Evolutionary conservation across 768 basidiomycete species (phyloP).

Genomic region (Phanerochaete sordida): DNA sequence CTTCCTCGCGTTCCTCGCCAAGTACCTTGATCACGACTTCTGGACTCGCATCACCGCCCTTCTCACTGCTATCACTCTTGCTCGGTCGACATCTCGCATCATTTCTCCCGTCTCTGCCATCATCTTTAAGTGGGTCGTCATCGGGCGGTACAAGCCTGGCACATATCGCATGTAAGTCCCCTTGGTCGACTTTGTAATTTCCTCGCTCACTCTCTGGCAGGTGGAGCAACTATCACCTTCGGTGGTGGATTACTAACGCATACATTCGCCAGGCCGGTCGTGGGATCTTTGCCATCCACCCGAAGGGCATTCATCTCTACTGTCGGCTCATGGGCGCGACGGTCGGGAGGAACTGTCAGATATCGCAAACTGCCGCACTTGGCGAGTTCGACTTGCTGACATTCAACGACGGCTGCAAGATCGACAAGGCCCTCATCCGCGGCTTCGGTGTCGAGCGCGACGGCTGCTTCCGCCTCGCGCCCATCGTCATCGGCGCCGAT

Average conservation of each 20-base stretch:
- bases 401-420: conserved; percentile 38
- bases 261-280: conserved; percentile 36
- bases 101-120: conserved; percentile 38
- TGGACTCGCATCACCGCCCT: conserved; percentile 34
- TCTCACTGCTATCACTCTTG: conserved; percentile 31
- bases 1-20: conserved; percentile 32
- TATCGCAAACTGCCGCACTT: conserved; percentile 34
- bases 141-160: conserved; percentile 35
- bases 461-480: conserved; percentile 39
- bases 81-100: conserved; percentile 31
- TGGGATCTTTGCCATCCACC: conserved; percentile 39
- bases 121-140: conserved; percentile 43
- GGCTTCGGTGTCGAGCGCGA: conserved; percentile 46
- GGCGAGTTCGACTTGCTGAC: conserved; percentile 43
- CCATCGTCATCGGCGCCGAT: conserved; percentile 34
- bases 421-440: conserved; percentile 37
- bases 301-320: conserved; percentile 35
- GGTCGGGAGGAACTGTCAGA: conserved; percentile 37
- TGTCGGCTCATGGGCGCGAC: conserved; percentile 43
- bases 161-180: conserved; percentile 23
- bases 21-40: conserved; percentile 25
- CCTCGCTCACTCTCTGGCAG: background rate
- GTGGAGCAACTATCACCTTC: conserved; percentile 36
- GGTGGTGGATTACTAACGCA: conserved; percentile 44
- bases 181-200: background rate